Percentiles rank a stretch among this genome's conserved stretches.
phyloP scores from a whole-genome alignment of 192 early-diverging fungal species.

The Backusella liffmaniae region DNA sequence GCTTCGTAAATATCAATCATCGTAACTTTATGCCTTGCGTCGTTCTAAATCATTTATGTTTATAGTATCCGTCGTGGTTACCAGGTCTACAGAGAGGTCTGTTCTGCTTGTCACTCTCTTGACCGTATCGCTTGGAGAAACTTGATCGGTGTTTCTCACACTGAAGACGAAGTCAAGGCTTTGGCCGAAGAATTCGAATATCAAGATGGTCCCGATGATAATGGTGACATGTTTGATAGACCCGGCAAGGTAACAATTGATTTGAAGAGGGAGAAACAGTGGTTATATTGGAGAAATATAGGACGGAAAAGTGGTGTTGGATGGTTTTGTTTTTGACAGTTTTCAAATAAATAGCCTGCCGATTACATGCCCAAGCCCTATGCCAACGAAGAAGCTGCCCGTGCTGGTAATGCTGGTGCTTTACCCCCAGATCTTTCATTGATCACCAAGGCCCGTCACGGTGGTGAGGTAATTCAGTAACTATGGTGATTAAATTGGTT shows the following conservation, averaged over 20 bases:
- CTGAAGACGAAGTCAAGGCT: conserved; percentile 86
- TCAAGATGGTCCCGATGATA: conserved; percentile 89
- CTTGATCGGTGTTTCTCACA: conserved; percentile 90
- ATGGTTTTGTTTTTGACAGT: background rate
- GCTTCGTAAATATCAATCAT: conserved; percentile 57
- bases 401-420: conserved; percentile 94
- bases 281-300: background rate
- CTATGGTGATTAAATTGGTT: background rate
- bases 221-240: conserved; percentile 88
- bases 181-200: conserved; percentile 93
- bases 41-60: background rate
- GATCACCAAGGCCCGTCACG: conserved; percentile 93
- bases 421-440: conserved; percentile 94
- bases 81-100: conserved; percentile 98
- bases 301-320: background rate
- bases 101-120: conserved; percentile 95
- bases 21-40: background rate
- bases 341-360: conserved; percentile 51
- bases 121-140: conserved; percentile 93
- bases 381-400: conserved; percentile 95
- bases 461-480: conserved; percentile 65
- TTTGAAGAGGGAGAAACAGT: background rate
- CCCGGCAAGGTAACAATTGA: conserved; percentile 71
- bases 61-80: conserved; percentile 96
- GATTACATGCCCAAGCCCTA: conserved; percentile 91